phyloP scores from a whole-genome alignment of 192 early-diverging fungal genomes.

The Gaertneriomyces semiglobifer region DNA sequence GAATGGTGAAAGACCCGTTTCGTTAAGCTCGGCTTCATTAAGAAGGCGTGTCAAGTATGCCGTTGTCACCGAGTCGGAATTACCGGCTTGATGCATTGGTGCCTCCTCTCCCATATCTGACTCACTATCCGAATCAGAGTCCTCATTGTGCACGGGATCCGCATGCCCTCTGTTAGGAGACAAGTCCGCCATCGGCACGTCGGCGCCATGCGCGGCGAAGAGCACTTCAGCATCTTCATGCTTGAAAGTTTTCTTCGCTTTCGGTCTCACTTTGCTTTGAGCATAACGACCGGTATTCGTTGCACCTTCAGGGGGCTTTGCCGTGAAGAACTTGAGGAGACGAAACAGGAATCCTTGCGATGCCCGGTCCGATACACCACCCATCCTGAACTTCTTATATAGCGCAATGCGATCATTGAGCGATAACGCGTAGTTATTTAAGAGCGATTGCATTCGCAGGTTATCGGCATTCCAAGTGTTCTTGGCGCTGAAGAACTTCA shows the following conservation, averaged over 20 bases:
- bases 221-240: conserved; percentile 10
- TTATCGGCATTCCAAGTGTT: conserved; percentile 42
- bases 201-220: conserved; percentile 25
- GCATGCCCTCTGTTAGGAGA: background rate
- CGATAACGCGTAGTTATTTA: conserved; percentile 50
- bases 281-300: background rate
- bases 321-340: conserved; percentile 32
- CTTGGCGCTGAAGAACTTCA: conserved; percentile 42
- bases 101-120: background rate
- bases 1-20: conserved; percentile 44
- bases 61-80: conserved; percentile 27
- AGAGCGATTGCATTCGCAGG: conserved; percentile 46
- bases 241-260: conserved; percentile 4
- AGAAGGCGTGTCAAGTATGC: conserved; percentile 42
- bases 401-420: conserved; percentile 44
- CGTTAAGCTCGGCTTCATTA: conserved; percentile 46
- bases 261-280: no score
- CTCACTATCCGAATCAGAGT: conserved; percentile 9
- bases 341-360: conserved; percentile 26
- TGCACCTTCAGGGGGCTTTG: background rate
- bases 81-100: background rate
- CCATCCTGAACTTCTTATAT: conserved; percentile 42
- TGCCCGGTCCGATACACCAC: conserved; percentile 26
- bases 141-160: background rate
- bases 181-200: conserved; percentile 20